phyloP scores from a whole-genome alignment of 2,329 filamentous ascomycete genomes.

The Sporothrix dimorphospora region DNA sequence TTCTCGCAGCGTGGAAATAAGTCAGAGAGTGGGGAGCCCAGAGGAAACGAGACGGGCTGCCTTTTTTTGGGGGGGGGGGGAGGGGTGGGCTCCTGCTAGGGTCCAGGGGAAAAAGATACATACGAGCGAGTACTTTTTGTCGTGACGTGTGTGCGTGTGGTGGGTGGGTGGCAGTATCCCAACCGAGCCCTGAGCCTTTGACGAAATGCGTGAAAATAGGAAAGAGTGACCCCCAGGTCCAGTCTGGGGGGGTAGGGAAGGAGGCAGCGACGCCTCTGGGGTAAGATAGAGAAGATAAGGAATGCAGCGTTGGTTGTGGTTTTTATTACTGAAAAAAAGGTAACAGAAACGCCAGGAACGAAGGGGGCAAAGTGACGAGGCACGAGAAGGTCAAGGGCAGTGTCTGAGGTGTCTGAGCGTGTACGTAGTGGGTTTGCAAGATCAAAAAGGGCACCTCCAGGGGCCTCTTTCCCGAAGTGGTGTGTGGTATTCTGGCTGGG shows the following conservation, averaged over 20 bases:
- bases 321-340: conserved; percentile 31
- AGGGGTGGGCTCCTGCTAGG: conserved; percentile 19
- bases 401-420: neutral
- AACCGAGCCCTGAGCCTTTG: neutral
- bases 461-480: conserved; percentile 19
- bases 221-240: neutral
- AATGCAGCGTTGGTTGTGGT: neutral
- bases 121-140: conserved; percentile 5
- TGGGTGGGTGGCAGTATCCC: conserved; percentile 19
- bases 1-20: conserved; percentile 26
- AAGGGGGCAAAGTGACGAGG: conserved; percentile 14
- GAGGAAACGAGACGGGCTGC: conserved; percentile 20
- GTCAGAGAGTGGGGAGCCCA: conserved; percentile 30
- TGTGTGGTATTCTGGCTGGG: conserved; percentile 10
- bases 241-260: neutral
- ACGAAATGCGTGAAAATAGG: neutral
- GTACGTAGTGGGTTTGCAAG: neutral
- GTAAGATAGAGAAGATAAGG: conserved; percentile 17
- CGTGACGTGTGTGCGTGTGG: conserved; percentile 7
- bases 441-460: conserved; percentile 21
- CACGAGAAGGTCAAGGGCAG: neutral
- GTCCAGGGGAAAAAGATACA: conserved; percentile 17
- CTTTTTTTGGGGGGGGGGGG: conserved; percentile 26
- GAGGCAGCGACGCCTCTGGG: conserved; percentile 13
- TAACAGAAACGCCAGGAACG: conserved; percentile 24